These are phyloP conservation scores for Lasiodiplodia theobromae DNA, from an alignment of 2,329 filamentous ascomycete species.

Conservation along the genomic window DNA sequence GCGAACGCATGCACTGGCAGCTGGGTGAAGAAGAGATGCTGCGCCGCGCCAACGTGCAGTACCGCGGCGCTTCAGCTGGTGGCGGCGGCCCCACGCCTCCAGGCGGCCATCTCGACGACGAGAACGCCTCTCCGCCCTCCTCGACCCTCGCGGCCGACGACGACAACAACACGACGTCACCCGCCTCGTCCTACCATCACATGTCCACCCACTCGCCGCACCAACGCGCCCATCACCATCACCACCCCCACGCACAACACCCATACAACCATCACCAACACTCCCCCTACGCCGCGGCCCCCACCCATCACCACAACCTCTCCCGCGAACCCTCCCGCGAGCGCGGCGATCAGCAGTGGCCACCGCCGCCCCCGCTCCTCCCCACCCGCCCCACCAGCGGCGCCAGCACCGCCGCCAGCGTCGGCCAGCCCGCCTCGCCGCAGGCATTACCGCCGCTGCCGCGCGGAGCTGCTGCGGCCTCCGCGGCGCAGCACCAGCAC, in stretches of 20 bases:
- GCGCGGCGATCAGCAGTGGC: neutral
- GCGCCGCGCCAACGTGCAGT: conserved; percentile 83
- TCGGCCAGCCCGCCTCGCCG: neutral
- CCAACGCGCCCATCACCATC: conserved; percentile 35
- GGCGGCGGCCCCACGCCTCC: conserved; percentile 32
- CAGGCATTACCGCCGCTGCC: neutral
- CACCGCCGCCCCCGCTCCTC: neutral
- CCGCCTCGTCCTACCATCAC: conserved; percentile 13
- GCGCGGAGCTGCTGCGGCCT: too few species aligned
- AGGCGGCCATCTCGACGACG: conserved; percentile 42
- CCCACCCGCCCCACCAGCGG: neutral
- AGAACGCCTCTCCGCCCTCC: conserved; percentile 37
- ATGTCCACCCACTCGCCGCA: neutral
- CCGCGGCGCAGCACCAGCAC: too few species aligned
- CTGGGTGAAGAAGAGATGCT: conserved; percentile 95
- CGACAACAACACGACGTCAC: conserved; percentile 34
- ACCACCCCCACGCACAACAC: conserved; percentile 38
- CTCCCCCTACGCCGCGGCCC: conserved; percentile 1
- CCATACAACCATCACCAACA: conserved; percentile 31
- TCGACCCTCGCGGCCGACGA: conserved; percentile 34
- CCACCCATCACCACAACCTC: conserved; percentile 30
- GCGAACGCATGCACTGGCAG: conserved; percentile 98
- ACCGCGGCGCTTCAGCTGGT: conserved; percentile 64
- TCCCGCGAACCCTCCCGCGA: conserved; percentile 15
- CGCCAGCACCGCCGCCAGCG: conserved; percentile 1